These are phyloP conservation scores for Populus hybrid DNA, from an alignment of 441 rosid species.

Conservation along the genomic window DNA sequence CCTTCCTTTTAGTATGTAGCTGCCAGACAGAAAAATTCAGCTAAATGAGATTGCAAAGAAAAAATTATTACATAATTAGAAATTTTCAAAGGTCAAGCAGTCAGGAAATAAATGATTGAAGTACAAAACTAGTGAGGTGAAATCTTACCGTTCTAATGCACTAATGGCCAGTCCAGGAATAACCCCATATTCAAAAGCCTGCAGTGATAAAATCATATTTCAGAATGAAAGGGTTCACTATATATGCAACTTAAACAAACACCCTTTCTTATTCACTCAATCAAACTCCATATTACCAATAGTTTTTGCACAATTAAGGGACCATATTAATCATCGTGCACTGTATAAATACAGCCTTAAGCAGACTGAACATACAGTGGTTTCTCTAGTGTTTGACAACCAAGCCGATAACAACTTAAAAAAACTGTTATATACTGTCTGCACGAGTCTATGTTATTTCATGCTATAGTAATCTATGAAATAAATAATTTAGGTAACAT, in stretches of 20 bases:
- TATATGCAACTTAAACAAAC: neutral
- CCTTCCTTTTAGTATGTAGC: slow-evolving; percentile 81
- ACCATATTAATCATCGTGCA: neutral
- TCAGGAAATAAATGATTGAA: neutral
- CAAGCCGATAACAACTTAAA: neutral
- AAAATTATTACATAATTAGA: neutral
- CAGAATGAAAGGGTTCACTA: slow-evolving; percentile 13
- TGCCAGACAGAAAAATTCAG: slow-evolving; percentile 32
- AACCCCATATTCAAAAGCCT: slow-evolving; percentile 93
- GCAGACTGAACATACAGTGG: neutral
- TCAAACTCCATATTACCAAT: neutral
- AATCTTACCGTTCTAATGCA: slow-evolving; percentile 81
- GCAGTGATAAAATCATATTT: slow-evolving; percentile 16
- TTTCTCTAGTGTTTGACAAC: neutral
- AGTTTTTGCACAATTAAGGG: neutral
- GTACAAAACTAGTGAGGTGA: slow-evolving; percentile 6
- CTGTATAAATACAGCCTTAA: neutral
- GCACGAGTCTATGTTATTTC: neutral
- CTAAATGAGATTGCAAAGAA: neutral
- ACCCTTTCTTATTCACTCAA: neutral
- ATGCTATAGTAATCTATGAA: neutral
- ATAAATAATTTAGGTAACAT: neutral
- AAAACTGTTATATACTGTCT: neutral
- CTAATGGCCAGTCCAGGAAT: slow-evolving; percentile 84
- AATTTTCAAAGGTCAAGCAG: neutral